Conservation (phyloP, 257 asterid genomes). For the Ophiorrhiza pumila region DNA sequence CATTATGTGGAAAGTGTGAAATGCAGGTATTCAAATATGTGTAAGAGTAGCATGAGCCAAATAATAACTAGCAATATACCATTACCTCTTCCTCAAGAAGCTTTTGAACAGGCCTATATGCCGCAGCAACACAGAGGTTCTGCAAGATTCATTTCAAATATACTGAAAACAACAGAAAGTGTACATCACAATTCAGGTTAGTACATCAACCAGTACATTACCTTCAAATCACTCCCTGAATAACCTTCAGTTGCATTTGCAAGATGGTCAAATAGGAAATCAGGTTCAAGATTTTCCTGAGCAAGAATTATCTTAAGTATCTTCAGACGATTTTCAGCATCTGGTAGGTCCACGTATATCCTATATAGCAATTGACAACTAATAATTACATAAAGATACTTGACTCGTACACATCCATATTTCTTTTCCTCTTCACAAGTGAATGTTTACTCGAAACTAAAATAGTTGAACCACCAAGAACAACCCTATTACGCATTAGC, state of each 20-base stretch:
- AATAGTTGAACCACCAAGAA: background rate
- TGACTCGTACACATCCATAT: background rate
- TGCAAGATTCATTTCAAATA: conserved; percentile 28
- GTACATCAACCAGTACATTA: conserved; percentile 27
- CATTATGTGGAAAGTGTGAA: background rate
- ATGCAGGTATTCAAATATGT: background rate
- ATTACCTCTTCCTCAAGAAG: conserved; percentile 66
- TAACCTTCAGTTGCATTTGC: conserved; percentile 96
- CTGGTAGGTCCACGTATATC: conserved; percentile 95
- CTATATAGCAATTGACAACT: conserved; percentile 39
- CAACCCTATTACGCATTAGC: background rate
- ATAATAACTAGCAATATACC: conserved; percentile 36
- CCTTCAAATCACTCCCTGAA: conserved; percentile 99
- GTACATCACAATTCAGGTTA: conserved; percentile 1
- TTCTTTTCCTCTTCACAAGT: background rate
- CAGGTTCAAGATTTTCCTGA: conserved; percentile 71
- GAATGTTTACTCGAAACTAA: background rate
- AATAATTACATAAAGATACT: conserved; percentile 8
- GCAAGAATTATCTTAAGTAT: conserved; percentile 80
- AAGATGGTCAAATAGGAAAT: conserved; percentile 66
- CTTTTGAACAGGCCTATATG: conserved; percentile 95
- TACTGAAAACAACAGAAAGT: conserved; percentile 7
- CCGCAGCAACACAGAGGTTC: conserved; percentile 96
- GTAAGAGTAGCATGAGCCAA: background rate
- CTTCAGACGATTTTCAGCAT: conserved; percentile 81